Conservation (phyloP, 169 alveolate genomes). For the Plasmodium chabaudi region DNA sequence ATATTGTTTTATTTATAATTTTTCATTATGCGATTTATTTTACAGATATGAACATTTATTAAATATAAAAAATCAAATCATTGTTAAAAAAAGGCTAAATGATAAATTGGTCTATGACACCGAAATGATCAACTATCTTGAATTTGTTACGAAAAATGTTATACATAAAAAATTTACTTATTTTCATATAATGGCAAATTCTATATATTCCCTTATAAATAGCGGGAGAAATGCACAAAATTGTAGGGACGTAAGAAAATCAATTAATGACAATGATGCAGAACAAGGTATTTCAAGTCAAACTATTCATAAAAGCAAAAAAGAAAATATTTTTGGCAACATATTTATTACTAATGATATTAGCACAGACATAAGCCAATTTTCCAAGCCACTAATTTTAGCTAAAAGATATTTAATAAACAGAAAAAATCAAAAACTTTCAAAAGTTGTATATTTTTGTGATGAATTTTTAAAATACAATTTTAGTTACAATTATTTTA, state of each 20-base stretch:
- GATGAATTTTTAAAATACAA: conserved; percentile 51
- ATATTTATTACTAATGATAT: not conserved
- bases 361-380: not conserved
- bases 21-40: conserved; percentile 31
- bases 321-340: not conserved
- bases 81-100: not conserved
- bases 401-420: conserved; percentile 13
- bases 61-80: conserved; percentile 32
- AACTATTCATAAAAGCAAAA: no score
- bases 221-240: not conserved
- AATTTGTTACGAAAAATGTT: conserved; percentile 36
- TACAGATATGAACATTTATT: conserved; percentile 44
- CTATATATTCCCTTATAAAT: conserved; percentile 6
- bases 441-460: conserved; percentile 20
- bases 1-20: conserved; percentile 29
- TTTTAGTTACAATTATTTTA: conserved; percentile 47
- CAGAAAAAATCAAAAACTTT: not conserved
- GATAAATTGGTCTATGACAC: not conserved
- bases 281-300: no score
- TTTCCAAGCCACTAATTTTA: conserved; percentile 9
- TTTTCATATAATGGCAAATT: conserved; percentile 28
- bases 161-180: conserved; percentile 13
- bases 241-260: not conserved
- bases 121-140: conserved; percentile 33
- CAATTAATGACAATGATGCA: no score